Conservation (phyloP, 441 rosid species). For the Sinapis alba region DNA sequence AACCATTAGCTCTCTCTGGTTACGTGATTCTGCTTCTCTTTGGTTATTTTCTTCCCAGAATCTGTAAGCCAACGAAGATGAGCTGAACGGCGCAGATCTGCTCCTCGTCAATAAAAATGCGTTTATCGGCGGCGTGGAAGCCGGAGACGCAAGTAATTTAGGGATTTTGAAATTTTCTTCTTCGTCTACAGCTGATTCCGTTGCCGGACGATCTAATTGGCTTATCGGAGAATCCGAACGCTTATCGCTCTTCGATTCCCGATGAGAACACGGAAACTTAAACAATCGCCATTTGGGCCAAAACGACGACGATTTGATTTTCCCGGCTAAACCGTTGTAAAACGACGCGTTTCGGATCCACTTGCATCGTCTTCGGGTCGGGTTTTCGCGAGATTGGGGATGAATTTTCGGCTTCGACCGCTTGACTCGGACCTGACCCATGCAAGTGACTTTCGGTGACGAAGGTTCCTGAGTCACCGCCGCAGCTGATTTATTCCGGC, state of each 20-base stretch:
- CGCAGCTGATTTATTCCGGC: slow-evolving; percentile 51
- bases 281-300: slow-evolving; percentile 50
- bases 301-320: slow-evolving; percentile 36
- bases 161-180: slow-evolving; percentile 17
- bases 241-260: slow-evolving; percentile 38
- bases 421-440: slow-evolving; percentile 88
- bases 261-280: slow-evolving; percentile 30
- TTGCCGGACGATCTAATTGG: slow-evolving; percentile 35
- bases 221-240: slow-evolving; percentile 30
- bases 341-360: slow-evolving; percentile 55
- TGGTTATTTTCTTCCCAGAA: slow-evolving; percentile 74
- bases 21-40: slow-evolving; percentile 39
- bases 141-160: slow-evolving; percentile 40
- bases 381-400: slow-evolving; percentile 25
- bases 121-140: slow-evolving; percentile 65
- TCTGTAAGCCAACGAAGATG: slow-evolving; percentile 70
- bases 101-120: slow-evolving; percentile 70
- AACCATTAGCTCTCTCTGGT: slow-evolving; percentile 25
- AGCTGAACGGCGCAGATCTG: slow-evolving; percentile 86
- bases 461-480: slow-evolving; percentile 80
- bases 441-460: slow-evolving; percentile 94
- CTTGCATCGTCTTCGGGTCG: slow-evolving; percentile 44
- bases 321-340: slow-evolving; percentile 18
- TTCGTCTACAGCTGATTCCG: slow-evolving; percentile 19
- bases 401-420: slow-evolving; percentile 50